Conservation (phyloP, 2,329 filamentous ascomycete genomes). For the Diaporthe citrichinensis region DNA sequence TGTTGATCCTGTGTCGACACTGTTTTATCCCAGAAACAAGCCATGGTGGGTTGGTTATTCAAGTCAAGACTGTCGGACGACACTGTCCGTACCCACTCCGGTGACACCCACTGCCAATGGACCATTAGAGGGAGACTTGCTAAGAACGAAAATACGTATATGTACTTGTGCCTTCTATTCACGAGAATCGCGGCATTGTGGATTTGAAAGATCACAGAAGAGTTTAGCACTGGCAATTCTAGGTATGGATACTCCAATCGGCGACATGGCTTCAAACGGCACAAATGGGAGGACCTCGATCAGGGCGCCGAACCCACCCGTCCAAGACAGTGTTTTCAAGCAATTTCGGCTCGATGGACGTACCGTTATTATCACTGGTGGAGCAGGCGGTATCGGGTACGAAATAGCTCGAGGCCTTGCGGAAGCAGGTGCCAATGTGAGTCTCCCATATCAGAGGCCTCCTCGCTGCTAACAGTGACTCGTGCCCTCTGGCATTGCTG, state of each 20-base stretch:
- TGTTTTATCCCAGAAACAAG: not conserved
- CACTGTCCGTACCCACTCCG: not conserved
- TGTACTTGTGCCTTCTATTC: not conserved
- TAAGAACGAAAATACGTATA: not conserved
- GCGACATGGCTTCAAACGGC: not conserved
- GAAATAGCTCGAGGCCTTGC: not conserved
- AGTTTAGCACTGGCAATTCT: not conserved
- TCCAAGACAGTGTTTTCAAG: constrained; percentile 42
- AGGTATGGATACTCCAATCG: not conserved
- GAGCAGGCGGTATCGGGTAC: not conserved
- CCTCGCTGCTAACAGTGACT: not conserved
- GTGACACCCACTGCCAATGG: not conserved
- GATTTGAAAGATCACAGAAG: not conserved
- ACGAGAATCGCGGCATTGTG: not conserved
- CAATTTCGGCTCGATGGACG: constrained; percentile 24
- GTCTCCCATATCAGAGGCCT: not conserved
- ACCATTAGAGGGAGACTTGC: not conserved
- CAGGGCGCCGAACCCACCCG: constrained; percentile 39
- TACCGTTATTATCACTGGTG: not conserved
- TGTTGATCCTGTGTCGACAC: not conserved
- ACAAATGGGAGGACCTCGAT: constrained; percentile 31
- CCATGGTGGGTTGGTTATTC: no score
- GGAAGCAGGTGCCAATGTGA: not conserved
- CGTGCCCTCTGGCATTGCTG: not conserved
- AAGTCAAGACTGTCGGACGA: not conserved